These are phyloP conservation scores for Pigoraptor vietnamica DNA, from an alignment of 78 protist genomes.

Conservation along the genomic window DNA sequence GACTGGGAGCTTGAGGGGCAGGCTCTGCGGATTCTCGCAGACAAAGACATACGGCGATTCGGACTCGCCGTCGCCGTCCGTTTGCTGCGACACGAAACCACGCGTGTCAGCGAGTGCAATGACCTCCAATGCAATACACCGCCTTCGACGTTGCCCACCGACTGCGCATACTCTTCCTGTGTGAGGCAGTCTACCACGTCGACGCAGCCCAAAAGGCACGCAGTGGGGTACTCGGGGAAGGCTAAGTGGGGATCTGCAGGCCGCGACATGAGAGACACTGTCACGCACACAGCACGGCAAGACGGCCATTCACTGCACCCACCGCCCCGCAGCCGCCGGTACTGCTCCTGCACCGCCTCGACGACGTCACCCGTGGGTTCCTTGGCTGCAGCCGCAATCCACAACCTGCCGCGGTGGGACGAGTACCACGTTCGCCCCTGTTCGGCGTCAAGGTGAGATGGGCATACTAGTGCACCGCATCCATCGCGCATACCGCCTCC, in stretches of 20 bases:
- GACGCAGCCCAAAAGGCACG: slow-evolving; percentile 53
- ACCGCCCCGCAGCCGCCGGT: not conserved
- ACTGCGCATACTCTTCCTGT: slow-evolving; percentile 12
- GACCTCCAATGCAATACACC: not conserved
- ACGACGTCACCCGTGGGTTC: slow-evolving; percentile 13
- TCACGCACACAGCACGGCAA: too few relatives aligned
- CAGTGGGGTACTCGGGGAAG: slow-evolving; percentile 36
- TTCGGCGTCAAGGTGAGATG: too few relatives aligned
- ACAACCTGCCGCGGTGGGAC: slow-evolving; percentile 48
- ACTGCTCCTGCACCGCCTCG: not conserved
- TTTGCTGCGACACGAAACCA: not conserved
- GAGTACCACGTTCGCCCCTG: slow-evolving; percentile 50
- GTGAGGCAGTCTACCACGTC: slow-evolving; percentile 36
- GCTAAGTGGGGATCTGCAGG: not conserved
- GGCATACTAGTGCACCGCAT: too few relatives aligned
- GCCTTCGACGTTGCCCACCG: not conserved
- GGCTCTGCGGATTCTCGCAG: slow-evolving; percentile 20
- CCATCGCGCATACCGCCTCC: too few relatives aligned
- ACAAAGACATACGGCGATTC: slow-evolving; percentile 36
- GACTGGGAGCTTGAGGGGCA: slow-evolving; percentile 11
- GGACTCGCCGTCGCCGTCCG: slow-evolving; percentile 7
- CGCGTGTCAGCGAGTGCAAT: not conserved
- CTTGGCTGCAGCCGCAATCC: slow-evolving; percentile 53
- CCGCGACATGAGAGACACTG: not conserved
- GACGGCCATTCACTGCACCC: too few relatives aligned